phyloP scores from a whole-genome alignment of 2,329 filamentous ascomycete species.

The Penicillium crustosum region DNA sequence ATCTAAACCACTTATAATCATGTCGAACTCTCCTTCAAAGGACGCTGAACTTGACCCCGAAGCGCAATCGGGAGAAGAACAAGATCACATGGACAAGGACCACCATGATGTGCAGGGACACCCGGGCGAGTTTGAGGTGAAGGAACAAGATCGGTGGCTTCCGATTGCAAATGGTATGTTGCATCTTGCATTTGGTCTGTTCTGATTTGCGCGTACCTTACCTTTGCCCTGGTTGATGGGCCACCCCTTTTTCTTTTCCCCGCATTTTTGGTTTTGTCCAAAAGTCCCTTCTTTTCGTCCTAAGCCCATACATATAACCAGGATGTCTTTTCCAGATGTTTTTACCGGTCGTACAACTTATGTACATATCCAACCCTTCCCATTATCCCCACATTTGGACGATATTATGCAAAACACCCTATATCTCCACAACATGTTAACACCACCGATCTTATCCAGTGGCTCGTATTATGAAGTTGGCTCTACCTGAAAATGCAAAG shows the following conservation, averaged over 20 bases:
- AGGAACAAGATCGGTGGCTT: constrained; percentile 99
- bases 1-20: constrained; percentile 63
- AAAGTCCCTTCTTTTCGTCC: neutral
- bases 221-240: constrained; percentile 27
- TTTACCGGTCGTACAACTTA: neutral
- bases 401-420: neutral
- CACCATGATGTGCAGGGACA: constrained; percentile 65
- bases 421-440: constrained; percentile 22
- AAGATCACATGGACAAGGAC: constrained; percentile 80
- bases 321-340: neutral
- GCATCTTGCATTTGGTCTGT: constrained; percentile 35
- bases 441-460: constrained; percentile 72
- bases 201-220: constrained; percentile 56
- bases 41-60: constrained; percentile 83
- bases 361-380: neutral
- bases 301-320: neutral
- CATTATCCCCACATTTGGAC: neutral
- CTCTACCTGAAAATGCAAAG: constrained; percentile 95
- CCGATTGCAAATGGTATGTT: constrained; percentile 99
- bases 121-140: constrained; percentile 92
- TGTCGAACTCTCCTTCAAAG: constrained; percentile 96
- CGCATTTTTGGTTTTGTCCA: constrained; percentile 17
- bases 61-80: constrained; percentile 87
- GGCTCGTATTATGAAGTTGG: constrained; percentile 98
- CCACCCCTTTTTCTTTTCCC: constrained; percentile 29